These are phyloP conservation scores for Verticillium zaregamsianum DNA, from an alignment of 2,329 filamentous ascomycete species.

Conservation along the genomic window DNA sequence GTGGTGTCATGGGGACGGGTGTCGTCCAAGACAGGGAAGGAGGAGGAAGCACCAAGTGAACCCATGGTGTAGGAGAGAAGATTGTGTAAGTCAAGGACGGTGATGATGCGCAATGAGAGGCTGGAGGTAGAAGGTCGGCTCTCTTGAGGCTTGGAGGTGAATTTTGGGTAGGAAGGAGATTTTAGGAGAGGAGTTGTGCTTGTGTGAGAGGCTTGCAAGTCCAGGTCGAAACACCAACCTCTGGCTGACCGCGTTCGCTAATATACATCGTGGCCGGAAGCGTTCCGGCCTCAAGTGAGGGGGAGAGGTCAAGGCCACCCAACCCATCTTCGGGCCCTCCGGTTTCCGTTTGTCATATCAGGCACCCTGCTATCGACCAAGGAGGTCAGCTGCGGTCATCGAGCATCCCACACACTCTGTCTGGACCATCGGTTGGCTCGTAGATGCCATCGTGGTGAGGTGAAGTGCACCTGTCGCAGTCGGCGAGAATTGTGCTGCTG, in stretches of 20 bases:
- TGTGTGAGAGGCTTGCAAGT: conserved; percentile 2
- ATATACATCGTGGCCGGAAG: conserved; percentile 48
- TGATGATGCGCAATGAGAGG: not conserved
- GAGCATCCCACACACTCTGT: not conserved
- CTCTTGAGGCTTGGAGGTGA: not conserved
- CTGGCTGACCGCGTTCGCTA: conserved; percentile 24
- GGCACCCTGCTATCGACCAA: conserved; percentile 2
- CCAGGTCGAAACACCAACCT: not conserved
- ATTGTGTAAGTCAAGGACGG: not conserved
- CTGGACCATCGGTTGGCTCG: not conserved
- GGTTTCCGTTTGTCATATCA: conserved; percentile 16
- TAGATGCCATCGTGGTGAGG: not conserved
- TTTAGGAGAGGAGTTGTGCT: conserved; percentile 1
- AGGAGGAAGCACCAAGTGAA: conserved; percentile 26
- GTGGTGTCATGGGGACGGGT: conserved; percentile 57
- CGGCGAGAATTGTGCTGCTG: not conserved
- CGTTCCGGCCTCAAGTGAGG: conserved; percentile 36
- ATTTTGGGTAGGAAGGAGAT: conserved; percentile 3
- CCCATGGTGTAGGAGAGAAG: conserved; percentile 30
- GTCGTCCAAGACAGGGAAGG: conserved; percentile 61
- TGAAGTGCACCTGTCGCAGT: not conserved
- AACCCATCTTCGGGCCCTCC: conserved; percentile 1
- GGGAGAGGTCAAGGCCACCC: not conserved
- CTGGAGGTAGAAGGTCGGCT: conserved; percentile 1
- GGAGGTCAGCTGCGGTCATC: conserved; percentile 1